Percentiles rank a stretch among this genome's conserved stretches.
Conservation (phyloP, 2,329 filamentous ascomycete species). For the Xylariaceae sp. region DNA sequence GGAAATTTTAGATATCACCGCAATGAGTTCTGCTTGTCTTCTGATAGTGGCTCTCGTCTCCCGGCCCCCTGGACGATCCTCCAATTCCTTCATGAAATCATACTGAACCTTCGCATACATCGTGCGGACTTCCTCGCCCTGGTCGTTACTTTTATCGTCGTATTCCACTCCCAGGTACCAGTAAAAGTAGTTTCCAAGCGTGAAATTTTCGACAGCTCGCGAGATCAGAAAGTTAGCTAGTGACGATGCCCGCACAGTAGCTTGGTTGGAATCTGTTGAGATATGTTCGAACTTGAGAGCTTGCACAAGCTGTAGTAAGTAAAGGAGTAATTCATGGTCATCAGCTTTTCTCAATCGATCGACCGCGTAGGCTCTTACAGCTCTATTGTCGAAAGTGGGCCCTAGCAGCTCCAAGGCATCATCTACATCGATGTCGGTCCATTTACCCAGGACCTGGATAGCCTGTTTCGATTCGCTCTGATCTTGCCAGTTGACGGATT, state of each 20-base stretch:
- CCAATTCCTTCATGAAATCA: constrained; percentile 90
- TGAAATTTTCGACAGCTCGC: constrained; percentile 84
- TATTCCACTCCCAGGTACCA: constrained; percentile 99
- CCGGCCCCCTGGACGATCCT: constrained; percentile 68
- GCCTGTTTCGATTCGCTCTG: constrained; percentile 84
- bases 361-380: constrained; percentile 90
- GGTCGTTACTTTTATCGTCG: constrained; percentile 78
- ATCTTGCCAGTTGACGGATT: constrained; percentile 94
- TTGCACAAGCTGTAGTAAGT: constrained; percentile 91
- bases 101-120: constrained; percentile 93
- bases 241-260: constrained; percentile 71
- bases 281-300: constrained; percentile 92
- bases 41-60: constrained; percentile 76
- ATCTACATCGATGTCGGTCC: constrained; percentile 96
- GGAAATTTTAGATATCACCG: constrained; percentile 84
- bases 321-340: constrained; percentile 87
- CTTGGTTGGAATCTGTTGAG: constrained; percentile 61
- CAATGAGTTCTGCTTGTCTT: constrained; percentile 86
- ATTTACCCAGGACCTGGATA: constrained; percentile 85
- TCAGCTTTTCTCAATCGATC: constrained; percentile 89
- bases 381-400: constrained; percentile 84
- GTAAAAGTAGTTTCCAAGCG: constrained; percentile 91
- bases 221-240: constrained; percentile 87
- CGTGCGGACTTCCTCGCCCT: constrained; percentile 73
- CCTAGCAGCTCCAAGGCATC: constrained; percentile 93